phyloP scores from a whole-genome alignment of 169 alveolate genomes.

The Theileria annulata region DNA sequence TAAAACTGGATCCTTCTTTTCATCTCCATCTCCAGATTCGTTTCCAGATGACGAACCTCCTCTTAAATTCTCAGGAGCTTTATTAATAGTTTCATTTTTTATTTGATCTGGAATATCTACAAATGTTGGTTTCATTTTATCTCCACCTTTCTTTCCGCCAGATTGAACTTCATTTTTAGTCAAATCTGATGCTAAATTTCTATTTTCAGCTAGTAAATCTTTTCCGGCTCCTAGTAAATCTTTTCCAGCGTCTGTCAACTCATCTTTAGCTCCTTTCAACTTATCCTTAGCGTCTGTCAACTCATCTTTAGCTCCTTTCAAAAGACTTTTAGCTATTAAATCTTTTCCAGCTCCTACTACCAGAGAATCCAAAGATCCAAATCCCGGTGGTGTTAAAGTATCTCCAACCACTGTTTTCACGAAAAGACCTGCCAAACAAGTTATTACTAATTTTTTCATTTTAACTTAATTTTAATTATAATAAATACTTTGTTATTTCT shows the following conservation, averaged over 20 bases:
- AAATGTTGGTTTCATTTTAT: neutral
- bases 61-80: constrained; percentile 10
- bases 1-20: constrained; percentile 15
- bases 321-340: too few species aligned
- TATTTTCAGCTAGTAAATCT: neutral
- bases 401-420: neutral
- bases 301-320: too few species aligned
- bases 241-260: too few species aligned
- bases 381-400: neutral
- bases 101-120: neutral
- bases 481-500: neutral
- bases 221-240: too few species aligned
- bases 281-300: too few species aligned
- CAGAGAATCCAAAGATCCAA: neutral
- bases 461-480: neutral
- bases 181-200: neutral
- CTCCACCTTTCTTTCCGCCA: neutral
- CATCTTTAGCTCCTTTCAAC: too few species aligned
- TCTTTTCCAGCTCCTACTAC: neutral
- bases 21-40: neutral
- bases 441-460: constrained; percentile 1
- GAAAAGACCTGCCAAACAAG: neutral
- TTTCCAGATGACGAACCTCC: neutral
- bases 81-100: neutral
- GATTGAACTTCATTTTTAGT: neutral